Percentiles rank a stretch among this genome's conserved stretches.
phyloP scores from a whole-genome alignment of 495 filamentous ascomycete genomes.

The Tuber indicum region DNA sequence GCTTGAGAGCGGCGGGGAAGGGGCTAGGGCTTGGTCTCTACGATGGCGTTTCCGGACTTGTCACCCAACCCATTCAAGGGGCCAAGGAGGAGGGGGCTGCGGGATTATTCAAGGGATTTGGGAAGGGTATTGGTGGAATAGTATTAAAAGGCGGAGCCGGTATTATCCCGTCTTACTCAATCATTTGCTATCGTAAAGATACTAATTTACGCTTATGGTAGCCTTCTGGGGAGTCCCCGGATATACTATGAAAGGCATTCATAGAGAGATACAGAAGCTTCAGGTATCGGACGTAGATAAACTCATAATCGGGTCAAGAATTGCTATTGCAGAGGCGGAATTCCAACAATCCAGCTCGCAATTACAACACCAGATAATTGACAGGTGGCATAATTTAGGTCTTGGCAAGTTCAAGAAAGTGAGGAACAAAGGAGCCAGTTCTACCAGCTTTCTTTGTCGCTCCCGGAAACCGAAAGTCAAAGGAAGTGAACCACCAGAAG shows the following conservation, averaged over 20 bases:
- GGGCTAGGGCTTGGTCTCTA: constrained; percentile 65
- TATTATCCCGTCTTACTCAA: constrained; percentile 58
- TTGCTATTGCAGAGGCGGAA: constrained; percentile 26
- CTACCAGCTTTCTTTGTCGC: neutral
- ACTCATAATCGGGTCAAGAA: constrained; percentile 27
- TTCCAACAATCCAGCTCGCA: constrained; percentile 15
- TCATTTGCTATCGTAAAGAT: constrained; percentile 29
- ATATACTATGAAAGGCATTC: constrained; percentile 62
- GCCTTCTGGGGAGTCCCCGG: constrained; percentile 54
- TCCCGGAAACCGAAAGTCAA: neutral
- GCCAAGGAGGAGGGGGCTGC: constrained; percentile 53
- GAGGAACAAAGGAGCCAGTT: neutral
- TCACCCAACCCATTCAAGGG: constrained; percentile 59
- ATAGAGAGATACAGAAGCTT: constrained; percentile 50
- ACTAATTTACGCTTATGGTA: constrained; percentile 7
- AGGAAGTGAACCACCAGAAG: neutral
- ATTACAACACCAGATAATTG: constrained; percentile 16
- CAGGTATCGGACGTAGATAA: constrained; percentile 40
- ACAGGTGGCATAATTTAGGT: constrained; percentile 53
- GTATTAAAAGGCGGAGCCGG: constrained; percentile 64
- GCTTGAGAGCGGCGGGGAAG: constrained; percentile 58
- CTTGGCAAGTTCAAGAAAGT: constrained; percentile 42
- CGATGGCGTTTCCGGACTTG: constrained; percentile 66
- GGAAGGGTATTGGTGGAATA: constrained; percentile 68
- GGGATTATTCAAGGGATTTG: constrained; percentile 61